Evolutionary conservation across 176 grass and related monocot species (phyloP).

Genomic region (Olyra latifolia): DNA sequence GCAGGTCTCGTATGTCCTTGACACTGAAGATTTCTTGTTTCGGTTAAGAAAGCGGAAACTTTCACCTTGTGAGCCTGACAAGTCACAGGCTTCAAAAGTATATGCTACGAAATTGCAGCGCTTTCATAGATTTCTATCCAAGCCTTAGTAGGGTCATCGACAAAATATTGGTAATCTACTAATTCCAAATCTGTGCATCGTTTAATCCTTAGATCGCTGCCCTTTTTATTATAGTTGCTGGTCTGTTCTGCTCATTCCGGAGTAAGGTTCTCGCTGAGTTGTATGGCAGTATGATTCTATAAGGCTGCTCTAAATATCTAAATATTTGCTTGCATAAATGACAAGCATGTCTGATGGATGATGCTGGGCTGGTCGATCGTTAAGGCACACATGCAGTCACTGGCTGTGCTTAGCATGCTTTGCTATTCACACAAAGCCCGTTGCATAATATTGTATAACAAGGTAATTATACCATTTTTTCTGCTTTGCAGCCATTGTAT

Average conservation of each 20-base stretch:
- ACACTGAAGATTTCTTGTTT: constrained; percentile 93
- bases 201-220: neutral
- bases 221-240: neutral
- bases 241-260: neutral
- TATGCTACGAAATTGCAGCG: constrained; percentile 57
- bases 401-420: neutral
- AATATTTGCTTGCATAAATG: neutral
- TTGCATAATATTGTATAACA: neutral
- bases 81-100: constrained; percentile 31
- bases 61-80: constrained; percentile 14
- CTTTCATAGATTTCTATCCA: constrained; percentile 72
- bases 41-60: constrained; percentile 58
- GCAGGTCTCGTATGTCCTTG: constrained; percentile 88
- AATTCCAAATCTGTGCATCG: neutral
- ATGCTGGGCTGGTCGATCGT: neutral
- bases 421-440: neutral
- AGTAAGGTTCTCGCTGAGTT: neutral
- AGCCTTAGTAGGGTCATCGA: constrained; percentile 57
- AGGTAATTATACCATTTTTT: neutral
- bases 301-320: neutral
- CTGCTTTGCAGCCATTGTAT: constrained; percentile 36
- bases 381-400: neutral
- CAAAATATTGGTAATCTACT: constrained; percentile 50
- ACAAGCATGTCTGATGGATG: neutral
- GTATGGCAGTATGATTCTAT: neutral